Evolutionary conservation across 1,139 yeast species (phyloP).

Genomic region (Kazachstania sp.): DNA sequence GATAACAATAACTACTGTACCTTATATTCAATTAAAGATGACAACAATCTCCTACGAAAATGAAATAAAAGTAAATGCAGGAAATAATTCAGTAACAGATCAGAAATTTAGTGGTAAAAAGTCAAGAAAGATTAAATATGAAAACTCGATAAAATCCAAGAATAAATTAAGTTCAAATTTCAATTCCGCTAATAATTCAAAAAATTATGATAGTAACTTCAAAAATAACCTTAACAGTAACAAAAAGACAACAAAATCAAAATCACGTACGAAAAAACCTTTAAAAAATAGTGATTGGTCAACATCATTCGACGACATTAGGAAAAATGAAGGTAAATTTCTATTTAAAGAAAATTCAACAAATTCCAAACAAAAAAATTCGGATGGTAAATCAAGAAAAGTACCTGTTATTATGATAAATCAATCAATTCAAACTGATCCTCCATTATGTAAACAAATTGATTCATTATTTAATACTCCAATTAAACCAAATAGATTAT

Average conservation of each 20-base stretch:
- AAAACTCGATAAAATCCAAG: no score
- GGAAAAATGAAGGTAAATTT: background rate
- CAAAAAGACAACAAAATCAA: background rate
- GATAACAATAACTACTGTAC: no score
- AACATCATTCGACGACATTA: background rate
- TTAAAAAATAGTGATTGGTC: background rate
- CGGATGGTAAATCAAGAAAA: background rate
- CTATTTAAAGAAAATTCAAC: conserved; percentile 2
- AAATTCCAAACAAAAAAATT: background rate
- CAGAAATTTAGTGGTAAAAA: no score
- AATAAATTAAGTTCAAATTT: no score
- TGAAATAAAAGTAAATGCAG: no score
- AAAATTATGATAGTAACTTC: no score
- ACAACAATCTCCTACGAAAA: no score
- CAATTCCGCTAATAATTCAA: no score
- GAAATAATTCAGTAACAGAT: no score
- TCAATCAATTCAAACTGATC: conserved; percentile 1
- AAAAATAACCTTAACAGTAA: background rate
- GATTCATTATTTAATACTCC: conserved; percentile 1
- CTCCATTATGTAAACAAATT: background rate
- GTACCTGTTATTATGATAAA: background rate
- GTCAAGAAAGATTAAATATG: no score
- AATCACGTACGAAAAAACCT: background rate
- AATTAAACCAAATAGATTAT: background rate
- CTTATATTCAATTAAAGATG: no score